Evolutionary conservation across 805 yeast species (phyloP), one percentile per base, ranked within the genome.

Genomic region (Candida vaughaniae): DNA sequence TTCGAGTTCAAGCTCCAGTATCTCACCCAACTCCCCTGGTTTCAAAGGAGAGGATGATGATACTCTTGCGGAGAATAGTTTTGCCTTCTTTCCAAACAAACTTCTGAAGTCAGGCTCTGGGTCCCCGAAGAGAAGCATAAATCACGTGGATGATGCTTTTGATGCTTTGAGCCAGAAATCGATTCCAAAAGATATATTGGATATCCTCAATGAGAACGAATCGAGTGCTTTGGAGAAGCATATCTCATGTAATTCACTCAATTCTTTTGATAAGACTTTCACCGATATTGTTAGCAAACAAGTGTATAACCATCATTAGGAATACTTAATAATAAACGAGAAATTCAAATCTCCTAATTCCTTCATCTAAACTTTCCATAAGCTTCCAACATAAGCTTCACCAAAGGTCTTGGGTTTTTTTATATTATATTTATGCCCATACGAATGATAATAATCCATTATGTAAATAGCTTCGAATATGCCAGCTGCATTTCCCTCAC

Each of bases 21-120:
- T 25, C 9, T n/a, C 27, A 11, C 22, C 29, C 6, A 9, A 22
- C 15, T 33, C 42, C 3, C 34, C 39, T 4, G 19, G 16, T 10
- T 15, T 31, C 17, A n/a, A 31, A 31, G 19, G 25, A 23, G 7
- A 7, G 16, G 45, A 41, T 32, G 46, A 45, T 5, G 42, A 42
- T 8, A 38, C 49, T 9, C 34, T 42, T 20, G 17, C 15, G 17
- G 29, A 28, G 4, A 41, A 42, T 22, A 19, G 25, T 23, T 42
- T 25, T 31, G 42, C 49, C 1, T 38, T 45, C 28, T 45, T 45
- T 23, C 49, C 49, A 6, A 32, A 30, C n/a, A 42, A 45, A 20
- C 36, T 45, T 16, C 35, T 16, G 23, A 36, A 42, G 16, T 26
- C 20, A 25, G 22, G 14, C 17, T 16, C 41, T 12, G 37, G 23